Percentiles rank a stretch among this genome's conserved stretches.
These are phyloP conservation scores for Macaranga tanarius DNA, from an alignment of 441 rosid species.

Conservation along the genomic window DNA sequence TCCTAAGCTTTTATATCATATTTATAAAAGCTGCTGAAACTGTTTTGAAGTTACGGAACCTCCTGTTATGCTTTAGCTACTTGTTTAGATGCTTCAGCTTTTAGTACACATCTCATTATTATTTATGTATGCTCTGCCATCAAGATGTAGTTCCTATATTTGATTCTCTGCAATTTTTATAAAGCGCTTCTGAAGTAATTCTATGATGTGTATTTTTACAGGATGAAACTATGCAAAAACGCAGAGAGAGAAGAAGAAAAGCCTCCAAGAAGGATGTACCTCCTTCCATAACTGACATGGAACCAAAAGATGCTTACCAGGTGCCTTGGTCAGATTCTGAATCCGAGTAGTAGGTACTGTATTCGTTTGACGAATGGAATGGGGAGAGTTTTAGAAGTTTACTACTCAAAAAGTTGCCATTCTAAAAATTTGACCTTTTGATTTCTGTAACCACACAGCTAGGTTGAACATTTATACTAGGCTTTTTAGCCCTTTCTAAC, in stretches of 20 bases:
- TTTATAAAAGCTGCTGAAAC: not conserved
- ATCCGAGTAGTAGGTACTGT: slow-evolving; percentile 37
- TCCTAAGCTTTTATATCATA: not conserved
- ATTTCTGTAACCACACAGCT: not conserved
- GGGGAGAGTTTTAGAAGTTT: not conserved
- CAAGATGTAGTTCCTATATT: not conserved
- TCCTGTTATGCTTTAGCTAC: not conserved
- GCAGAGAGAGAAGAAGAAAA: slow-evolving; percentile 32
- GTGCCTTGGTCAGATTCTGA: slow-evolving; percentile 69
- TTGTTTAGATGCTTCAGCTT: not conserved
- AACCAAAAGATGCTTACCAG: slow-evolving; percentile 72
- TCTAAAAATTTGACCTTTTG: not conserved
- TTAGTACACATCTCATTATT: not conserved
- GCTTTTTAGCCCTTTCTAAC: not conserved
- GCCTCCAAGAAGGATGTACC: slow-evolving; percentile 39
- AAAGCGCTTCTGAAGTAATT: not conserved
- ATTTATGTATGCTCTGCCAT: not conserved
- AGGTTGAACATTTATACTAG: slow-evolving; percentile 1
- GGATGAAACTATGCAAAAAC: slow-evolving; percentile 21
- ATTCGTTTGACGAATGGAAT: not conserved
- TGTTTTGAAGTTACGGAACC: not conserved
- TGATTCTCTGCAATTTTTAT: not conserved
- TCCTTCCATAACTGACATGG: slow-evolving; percentile 68
- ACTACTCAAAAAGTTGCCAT: not conserved
- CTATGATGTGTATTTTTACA: slow-evolving; percentile 3